Evolutionary conservation across 2,329 filamentous ascomycete genomes (phyloP).

Genomic region (Alternaria dauci): DNA sequence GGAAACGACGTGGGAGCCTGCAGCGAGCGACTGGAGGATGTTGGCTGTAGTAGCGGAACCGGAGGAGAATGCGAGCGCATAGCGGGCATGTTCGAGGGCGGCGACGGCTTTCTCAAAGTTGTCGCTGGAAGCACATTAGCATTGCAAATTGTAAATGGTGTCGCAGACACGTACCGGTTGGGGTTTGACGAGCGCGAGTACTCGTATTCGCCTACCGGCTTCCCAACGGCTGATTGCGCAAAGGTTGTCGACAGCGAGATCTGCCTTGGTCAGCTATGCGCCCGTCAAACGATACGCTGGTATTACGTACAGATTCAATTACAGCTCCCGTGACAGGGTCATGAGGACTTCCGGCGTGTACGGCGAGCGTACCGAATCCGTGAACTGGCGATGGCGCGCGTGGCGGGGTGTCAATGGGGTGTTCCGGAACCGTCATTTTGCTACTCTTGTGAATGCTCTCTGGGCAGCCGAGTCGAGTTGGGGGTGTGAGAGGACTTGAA

Average conservation of each 20-base stretch:
- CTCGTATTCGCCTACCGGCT: slow-evolving; percentile 88
- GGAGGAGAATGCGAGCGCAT: slow-evolving; percentile 92
- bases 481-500: neutral
- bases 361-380: slow-evolving; percentile 89
- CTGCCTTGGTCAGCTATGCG: slow-evolving; percentile 45
- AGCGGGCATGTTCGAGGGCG: slow-evolving; percentile 88
- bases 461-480: neutral
- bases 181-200: slow-evolving; percentile 95
- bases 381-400: slow-evolving; percentile 76
- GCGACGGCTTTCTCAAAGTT: slow-evolving; percentile 95
- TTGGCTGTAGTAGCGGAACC: slow-evolving; percentile 93
- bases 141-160: neutral
- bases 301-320: slow-evolving; percentile 74
- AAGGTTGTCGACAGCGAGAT: slow-evolving; percentile 98
- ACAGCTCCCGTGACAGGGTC: slow-evolving; percentile 93
- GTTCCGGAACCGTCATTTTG: slow-evolving; percentile 55
- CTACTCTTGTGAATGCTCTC: neutral
- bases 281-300: neutral
- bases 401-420: slow-evolving; percentile 75
- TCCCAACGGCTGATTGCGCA: slow-evolving; percentile 86
- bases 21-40: slow-evolving; percentile 89
- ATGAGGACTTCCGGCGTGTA: slow-evolving; percentile 90
- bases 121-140: slow-evolving; percentile 60
- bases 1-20: slow-evolving; percentile 92
- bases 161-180: slow-evolving; percentile 66